Percentiles rank a stretch among this genome's conserved stretches.
phyloP scores from a whole-genome alignment of 441 rosid species.

The Dalechampia spathulata region DNA sequence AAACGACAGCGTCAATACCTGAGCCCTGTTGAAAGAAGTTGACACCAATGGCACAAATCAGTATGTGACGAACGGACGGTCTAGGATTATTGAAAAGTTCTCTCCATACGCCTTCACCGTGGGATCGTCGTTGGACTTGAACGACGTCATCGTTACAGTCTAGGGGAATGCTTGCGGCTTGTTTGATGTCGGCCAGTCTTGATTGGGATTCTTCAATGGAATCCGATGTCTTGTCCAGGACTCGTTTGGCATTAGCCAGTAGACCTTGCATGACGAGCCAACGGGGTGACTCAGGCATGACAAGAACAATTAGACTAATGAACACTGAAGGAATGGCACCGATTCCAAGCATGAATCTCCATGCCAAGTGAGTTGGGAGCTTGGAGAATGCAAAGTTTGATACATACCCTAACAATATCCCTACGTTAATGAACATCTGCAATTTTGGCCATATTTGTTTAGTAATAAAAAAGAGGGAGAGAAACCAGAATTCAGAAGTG shows the following conservation, averaged over 20 bases:
- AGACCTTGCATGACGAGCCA: constrained; percentile 87
- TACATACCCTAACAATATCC: constrained; percentile 62
- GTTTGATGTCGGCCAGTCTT: constrained; percentile 58
- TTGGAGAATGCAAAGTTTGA: constrained; percentile 66
- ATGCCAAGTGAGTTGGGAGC: constrained; percentile 35
- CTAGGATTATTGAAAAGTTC: constrained; percentile 60
- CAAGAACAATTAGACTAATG: constrained; percentile 34
- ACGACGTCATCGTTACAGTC: constrained; percentile 64
- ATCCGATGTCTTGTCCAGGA: constrained; percentile 63
- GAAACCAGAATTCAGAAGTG: too few relatives aligned
- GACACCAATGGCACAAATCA: constrained; percentile 55
- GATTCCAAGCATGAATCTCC: constrained; percentile 81
- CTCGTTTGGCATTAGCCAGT: constrained; percentile 61
- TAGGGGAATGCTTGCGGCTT: constrained; percentile 58
- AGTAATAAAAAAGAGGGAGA: too few relatives aligned
- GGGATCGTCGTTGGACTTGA: constrained; percentile 24
- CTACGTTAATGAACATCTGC: constrained; percentile 70
- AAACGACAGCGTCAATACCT: constrained; percentile 66
- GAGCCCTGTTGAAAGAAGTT: constrained; percentile 81
- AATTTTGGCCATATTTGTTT: background rate
- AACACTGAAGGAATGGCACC: constrained; percentile 57
- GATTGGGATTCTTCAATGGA: constrained; percentile 38
- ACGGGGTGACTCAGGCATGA: constrained; percentile 69
- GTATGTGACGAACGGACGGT: constrained; percentile 50
- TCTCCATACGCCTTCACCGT: constrained; percentile 63